phyloP scores from a whole-genome alignment of 2,329 filamentous ascomycete genomes.

The Microascus cirrosus region DNA sequence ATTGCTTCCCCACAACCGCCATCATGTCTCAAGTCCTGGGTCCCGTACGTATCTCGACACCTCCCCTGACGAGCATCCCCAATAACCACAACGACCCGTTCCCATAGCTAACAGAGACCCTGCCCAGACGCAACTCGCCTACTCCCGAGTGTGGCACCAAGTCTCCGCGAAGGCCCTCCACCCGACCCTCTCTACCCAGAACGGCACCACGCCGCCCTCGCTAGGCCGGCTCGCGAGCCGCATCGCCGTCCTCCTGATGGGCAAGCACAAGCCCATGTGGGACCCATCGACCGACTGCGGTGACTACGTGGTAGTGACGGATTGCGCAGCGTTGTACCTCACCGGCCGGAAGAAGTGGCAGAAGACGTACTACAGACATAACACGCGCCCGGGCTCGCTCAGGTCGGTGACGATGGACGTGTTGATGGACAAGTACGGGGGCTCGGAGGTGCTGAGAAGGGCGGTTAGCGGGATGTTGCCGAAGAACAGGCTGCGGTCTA shows the following conservation, averaged over 20 bases:
- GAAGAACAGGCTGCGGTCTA: slow-evolving; percentile 87
- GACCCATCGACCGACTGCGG: slow-evolving; percentile 97
- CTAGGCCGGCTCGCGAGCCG: slow-evolving; percentile 81
- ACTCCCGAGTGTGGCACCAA: slow-evolving; percentile 91
- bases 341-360: slow-evolving; percentile 89
- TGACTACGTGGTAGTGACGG: slow-evolving; percentile 92
- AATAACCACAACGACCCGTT: neutral
- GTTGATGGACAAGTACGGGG: slow-evolving; percentile 89
- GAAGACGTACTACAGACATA: slow-evolving; percentile 95
- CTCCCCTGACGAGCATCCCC: neutral
- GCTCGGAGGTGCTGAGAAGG: slow-evolving; percentile 79
- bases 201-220: slow-evolving; percentile 55
- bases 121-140: slow-evolving; percentile 80
- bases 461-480: slow-evolving; percentile 96
- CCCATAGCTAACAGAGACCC: neutral
- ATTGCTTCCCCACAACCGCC: slow-evolving; percentile 9
- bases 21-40: slow-evolving; percentile 72
- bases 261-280: slow-evolving; percentile 98
- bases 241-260: slow-evolving; percentile 84
- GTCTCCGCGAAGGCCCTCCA: slow-evolving; percentile 60
- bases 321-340: slow-evolving; percentile 75
- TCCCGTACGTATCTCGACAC: slow-evolving; percentile 38
- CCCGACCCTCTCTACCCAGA: slow-evolving; percentile 46
- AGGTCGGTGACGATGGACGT: slow-evolving; percentile 88
- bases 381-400: slow-evolving; percentile 77